phyloP scores from a whole-genome alignment of 148 eudicot species.

The Selenicereus undatus region DNA sequence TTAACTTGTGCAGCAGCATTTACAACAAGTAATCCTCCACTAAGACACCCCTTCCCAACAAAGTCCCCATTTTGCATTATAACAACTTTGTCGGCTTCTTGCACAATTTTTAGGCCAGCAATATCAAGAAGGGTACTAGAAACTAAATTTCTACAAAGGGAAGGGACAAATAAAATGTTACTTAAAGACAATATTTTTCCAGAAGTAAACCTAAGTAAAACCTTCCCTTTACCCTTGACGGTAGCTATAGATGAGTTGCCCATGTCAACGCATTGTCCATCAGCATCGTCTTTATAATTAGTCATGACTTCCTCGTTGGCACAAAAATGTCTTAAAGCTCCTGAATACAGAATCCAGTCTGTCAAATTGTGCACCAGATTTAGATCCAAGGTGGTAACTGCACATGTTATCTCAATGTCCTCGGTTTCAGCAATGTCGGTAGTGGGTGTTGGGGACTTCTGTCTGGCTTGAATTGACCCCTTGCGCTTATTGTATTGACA shows the following conservation, averaged over 20 bases:
- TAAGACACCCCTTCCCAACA: background rate
- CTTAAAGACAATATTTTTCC: background rate
- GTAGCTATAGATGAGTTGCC: background rate
- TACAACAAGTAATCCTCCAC: background rate
- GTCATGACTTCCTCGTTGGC: background rate
- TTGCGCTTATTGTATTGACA: no score
- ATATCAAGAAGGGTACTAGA: no score
- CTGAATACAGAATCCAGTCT: no score
- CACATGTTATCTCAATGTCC: no score
- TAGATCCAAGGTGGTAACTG: no score
- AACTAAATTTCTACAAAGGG: no score
- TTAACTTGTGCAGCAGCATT: background rate
- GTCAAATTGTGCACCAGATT: no score
- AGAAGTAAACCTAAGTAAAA: background rate
- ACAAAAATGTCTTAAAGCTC: background rate
- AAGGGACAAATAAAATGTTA: background rate
- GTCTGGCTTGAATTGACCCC: no score
- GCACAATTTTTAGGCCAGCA: no score
- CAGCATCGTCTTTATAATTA: background rate
- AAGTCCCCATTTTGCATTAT: background rate
- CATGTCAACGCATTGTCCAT: background rate
- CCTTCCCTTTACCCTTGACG: background rate
- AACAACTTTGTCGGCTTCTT: no score
- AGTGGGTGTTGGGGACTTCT: no score
- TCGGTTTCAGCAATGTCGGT: no score